phyloP scores from a whole-genome alignment of 2,329 filamentous ascomycete genomes.

The Bipolaris sorokiniana region DNA sequence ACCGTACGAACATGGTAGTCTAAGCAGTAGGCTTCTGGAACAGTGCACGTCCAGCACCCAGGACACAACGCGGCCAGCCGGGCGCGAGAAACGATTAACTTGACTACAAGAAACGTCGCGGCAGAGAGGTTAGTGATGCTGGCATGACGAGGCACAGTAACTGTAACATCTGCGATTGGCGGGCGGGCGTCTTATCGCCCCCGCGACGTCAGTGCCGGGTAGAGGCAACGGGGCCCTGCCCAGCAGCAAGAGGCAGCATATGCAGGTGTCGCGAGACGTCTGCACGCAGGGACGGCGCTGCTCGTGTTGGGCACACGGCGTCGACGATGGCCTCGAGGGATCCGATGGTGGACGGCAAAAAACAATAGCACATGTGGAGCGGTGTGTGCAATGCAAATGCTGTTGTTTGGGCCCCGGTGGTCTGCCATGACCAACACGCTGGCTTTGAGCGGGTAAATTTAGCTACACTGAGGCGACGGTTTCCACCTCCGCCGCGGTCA shows the following conservation, averaged over 20 bases:
- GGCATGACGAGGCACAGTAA: conserved; percentile 35
- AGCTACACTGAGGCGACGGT: conserved; percentile 38
- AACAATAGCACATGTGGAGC: conserved; percentile 13
- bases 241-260: conserved; percentile 12
- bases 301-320: conserved; percentile 3
- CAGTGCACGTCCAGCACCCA: conserved; percentile 11
- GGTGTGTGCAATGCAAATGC: conserved; percentile 13
- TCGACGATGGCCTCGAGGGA: conserved; percentile 2
- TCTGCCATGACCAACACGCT: conserved; percentile 27
- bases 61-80: conserved; percentile 12
- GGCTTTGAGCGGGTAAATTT: conserved; percentile 36
- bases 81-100: conserved; percentile 21
- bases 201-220: conserved; percentile 22
- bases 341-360: conserved; percentile 11
- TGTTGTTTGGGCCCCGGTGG: conserved; percentile 1
- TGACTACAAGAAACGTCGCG: conserved; percentile 40
- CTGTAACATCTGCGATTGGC: conserved; percentile 30
- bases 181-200: conserved; percentile 35
- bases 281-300: conserved; percentile 13
- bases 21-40: conserved; percentile 11
- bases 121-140: conserved; percentile 24
- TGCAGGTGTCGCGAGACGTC: conserved; percentile 26
- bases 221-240: conserved; percentile 11
- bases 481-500: conserved; percentile 45
- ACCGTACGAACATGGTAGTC: background rate